Evolutionary conservation across 768 basidiomycete species (phyloP), one percentile per base, ranked within the genome.

Genomic region (Boletales sp.): DNA sequence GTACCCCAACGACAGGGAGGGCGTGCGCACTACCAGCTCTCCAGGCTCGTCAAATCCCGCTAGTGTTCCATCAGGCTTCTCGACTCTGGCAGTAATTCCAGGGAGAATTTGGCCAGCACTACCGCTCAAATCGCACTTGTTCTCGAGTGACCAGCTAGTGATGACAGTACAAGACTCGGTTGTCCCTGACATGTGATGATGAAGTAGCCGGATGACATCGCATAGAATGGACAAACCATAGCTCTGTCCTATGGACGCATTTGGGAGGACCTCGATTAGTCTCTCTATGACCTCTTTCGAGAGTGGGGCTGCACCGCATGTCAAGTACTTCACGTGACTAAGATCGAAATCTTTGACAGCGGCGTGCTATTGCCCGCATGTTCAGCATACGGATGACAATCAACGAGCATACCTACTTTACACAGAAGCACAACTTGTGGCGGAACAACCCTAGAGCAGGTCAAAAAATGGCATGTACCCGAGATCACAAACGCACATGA

Each of bases 81-180:
- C 68, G 5, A 87, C 77, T 42, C 77, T 76, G 2, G 78, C 82
- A 19, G 63, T 65, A 21, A 79, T 67, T 14, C 86, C 85, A 2
- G 83, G 80, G 15, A 86, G 50, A 18, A 88, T 59, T 53, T 72
- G 74, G 8, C 86, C 86, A 0, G 77, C 77, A 55, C 79, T 75
- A 12, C 84, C 84, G 30, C 76, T 69, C 31, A 69, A 2, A 72
- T 78, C 51, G 72, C 78, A 53, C 75, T 61, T 59, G 67, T 74
- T 57, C 69, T 72, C 43, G 59, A 69, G 67, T 27, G 74, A 74
- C 53, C 80, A 61, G 48, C 79, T 71, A 12, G 74, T 66, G 47
- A 86, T 61, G 0, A 79, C 74, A 0, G 81, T 79, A 50, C 72
- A 74, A 3, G 82, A 80, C 63, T 87, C 86, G 4, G 86, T 87